phyloP scores from a whole-genome alignment of 129 eudicot species.

The Flaveria linearis region DNA sequence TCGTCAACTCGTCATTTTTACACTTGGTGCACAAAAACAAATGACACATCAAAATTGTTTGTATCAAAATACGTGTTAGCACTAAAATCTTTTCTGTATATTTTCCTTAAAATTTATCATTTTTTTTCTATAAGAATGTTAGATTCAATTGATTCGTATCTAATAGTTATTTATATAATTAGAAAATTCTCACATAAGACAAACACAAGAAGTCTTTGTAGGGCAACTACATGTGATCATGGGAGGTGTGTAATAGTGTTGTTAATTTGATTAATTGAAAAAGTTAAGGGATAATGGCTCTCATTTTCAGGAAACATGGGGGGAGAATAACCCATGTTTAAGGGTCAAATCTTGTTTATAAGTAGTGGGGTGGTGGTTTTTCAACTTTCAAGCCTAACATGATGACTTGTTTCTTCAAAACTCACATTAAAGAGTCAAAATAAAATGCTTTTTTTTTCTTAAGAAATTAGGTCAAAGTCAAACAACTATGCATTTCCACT shows the following conservation, averaged over 20 bases:
- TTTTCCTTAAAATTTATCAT: no score
- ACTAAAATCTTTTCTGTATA: not conserved
- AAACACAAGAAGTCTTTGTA: slow-evolving; percentile 22
- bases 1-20: not conserved
- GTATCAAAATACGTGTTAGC: no score
- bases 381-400: slow-evolving; percentile 41
- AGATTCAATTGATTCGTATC: no score
- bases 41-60: no score
- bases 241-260: slow-evolving; percentile 41
- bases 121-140: no score
- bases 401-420: slow-evolving; percentile 31
- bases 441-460: slow-evolving; percentile 18
- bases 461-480: slow-evolving; percentile 23
- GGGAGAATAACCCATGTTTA: slow-evolving; percentile 31
- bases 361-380: slow-evolving; percentile 37
- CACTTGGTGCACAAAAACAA: not conserved
- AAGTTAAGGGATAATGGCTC: slow-evolving; percentile 31
- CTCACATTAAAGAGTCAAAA: slow-evolving; percentile 13
- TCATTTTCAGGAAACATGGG: slow-evolving; percentile 45
- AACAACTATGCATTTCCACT: not conserved
- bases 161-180: not conserved
- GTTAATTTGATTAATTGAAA: slow-evolving; percentile 26
- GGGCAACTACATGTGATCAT: slow-evolving; percentile 37
- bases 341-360: slow-evolving; percentile 35
- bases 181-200: not conserved